Conservation (phyloP, 2,329 filamentous ascomycete species). For the Hymenoscyphus fraxineus region DNA sequence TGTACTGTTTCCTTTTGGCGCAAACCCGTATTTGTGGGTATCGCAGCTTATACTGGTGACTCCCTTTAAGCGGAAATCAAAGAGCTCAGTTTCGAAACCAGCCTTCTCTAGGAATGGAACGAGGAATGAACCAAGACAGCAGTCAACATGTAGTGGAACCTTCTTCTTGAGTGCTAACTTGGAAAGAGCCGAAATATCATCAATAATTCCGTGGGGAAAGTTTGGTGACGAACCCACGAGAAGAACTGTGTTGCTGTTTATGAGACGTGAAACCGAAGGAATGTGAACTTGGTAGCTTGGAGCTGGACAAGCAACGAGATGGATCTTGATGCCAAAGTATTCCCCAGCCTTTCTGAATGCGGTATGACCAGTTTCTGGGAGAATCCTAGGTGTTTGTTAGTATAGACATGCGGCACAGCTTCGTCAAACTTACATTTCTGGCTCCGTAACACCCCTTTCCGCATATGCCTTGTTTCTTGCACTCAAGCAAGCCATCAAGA, state of each 20-base stretch:
- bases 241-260: conserved; percentile 91
- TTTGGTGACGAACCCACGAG: conserved; percentile 95
- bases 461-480: conserved; percentile 83
- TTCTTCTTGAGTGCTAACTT: conserved; percentile 75
- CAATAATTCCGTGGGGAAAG: conserved; percentile 97
- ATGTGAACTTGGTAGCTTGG: conserved; percentile 83
- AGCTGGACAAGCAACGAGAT: conserved; percentile 81
- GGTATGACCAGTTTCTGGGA: conserved; percentile 91
- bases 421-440: conserved; percentile 68
- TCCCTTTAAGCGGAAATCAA: conserved; percentile 91
- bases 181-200: conserved; percentile 84
- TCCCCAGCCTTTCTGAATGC: conserved; percentile 92
- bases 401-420: background rate
- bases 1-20: conserved; percentile 94
- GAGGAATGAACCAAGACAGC: conserved; percentile 93
- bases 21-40: conserved; percentile 98
- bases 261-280: conserved; percentile 70
- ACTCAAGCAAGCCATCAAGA: conserved; percentile 89
- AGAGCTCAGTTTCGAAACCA: conserved; percentile 83
- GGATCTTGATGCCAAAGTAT: conserved; percentile 96
- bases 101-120: conserved; percentile 88
- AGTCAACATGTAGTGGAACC: conserved; percentile 91
- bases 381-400: conserved; percentile 59
- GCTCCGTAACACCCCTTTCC: conserved; percentile 84
- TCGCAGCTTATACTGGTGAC: conserved; percentile 96